A percentile compares a stretch with the other conserved stretches of the same genome.
These are phyloP conservation scores for Eimeria acervulina DNA, from an alignment of 169 alveolate species.

Conservation along the genomic window DNA sequence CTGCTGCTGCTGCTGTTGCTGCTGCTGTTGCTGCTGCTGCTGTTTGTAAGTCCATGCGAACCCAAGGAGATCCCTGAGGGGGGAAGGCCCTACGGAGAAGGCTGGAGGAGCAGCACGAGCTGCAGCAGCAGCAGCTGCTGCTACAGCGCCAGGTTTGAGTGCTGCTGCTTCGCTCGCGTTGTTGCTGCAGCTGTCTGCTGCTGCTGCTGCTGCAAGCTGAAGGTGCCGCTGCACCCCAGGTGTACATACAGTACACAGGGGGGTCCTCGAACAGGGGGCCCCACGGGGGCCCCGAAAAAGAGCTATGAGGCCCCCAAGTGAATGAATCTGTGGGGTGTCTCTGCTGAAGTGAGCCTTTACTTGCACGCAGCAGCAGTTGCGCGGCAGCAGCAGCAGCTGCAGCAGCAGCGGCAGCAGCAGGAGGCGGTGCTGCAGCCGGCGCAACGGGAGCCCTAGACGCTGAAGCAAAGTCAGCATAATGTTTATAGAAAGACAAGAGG, in stretches of 20 bases:
- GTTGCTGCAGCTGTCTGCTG: not conserved
- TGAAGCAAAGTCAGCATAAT: not conserved
- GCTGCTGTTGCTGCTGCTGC: slow-evolving; percentile 52
- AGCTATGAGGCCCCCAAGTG: not conserved
- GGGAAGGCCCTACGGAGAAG: not conserved
- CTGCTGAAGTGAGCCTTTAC: not conserved
- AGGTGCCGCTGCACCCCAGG: not conserved
- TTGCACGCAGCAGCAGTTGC: not conserved
- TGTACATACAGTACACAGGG: not conserved
- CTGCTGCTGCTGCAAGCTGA: not conserved
- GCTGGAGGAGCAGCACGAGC: slow-evolving; percentile 6
- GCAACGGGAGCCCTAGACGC: not conserved
- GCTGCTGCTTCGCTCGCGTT: not conserved
- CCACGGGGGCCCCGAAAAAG: not conserved
- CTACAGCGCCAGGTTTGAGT: not conserved
- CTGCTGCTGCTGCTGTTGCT: slow-evolving; percentile 31
- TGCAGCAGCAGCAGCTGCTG: slow-evolving; percentile 13
- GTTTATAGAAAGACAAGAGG: not conserved
- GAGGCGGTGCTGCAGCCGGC: not conserved
- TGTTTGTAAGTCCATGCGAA: not conserved
- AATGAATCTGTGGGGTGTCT: not conserved
- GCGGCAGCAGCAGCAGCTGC: not conserved
- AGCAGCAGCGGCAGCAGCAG: not conserved
- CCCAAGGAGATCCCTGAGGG: not conserved
- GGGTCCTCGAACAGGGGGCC: not conserved